Evolutionary conservation across 495 filamentous ascomycete species (phyloP).

Genomic region (Hamigera avellanea): DNA sequence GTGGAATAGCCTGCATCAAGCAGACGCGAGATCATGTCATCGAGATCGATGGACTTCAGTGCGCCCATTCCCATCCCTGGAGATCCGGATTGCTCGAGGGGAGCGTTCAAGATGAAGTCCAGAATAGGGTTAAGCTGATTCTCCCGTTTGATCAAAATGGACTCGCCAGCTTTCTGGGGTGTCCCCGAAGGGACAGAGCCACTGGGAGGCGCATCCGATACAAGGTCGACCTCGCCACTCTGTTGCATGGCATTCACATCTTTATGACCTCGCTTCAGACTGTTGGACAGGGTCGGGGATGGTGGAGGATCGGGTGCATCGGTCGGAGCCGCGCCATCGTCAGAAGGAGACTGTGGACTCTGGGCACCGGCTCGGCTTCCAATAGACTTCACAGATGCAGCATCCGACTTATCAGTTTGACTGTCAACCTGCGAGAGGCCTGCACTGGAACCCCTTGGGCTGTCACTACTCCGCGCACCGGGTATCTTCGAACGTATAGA

Average conservation of each 20-base stretch:
- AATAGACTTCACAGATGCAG: conserved; percentile 57
- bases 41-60: conserved; percentile 82
- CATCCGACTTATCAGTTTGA: conserved; percentile 58
- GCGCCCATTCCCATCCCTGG: conserved; percentile 49
- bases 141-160: conserved; percentile 68
- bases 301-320: conserved; percentile 68
- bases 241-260: conserved; percentile 71
- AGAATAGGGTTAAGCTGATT: conserved; percentile 54
- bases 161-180: conserved; percentile 39
- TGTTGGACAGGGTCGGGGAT: conserved; percentile 74
- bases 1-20: conserved; percentile 91
- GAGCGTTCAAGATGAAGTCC: conserved; percentile 33
- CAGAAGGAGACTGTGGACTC: conserved; percentile 22
- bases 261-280: conserved; percentile 63
- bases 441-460: conserved; percentile 62
- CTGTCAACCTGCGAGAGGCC: conserved; percentile 48
- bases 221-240: conserved; percentile 83
- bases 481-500: conserved; percentile 67
- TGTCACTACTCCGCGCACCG: conserved; percentile 51
- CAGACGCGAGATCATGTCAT: conserved; percentile 93
- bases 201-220: conserved; percentile 83
- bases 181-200: conserved; percentile 39
- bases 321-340: conserved; percentile 20
- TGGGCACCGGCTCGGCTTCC: conserved; percentile 38
- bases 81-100: conserved; percentile 26